phyloP scores from a whole-genome alignment of 176 grass and related monocot species.

The Dendrocalamus sinicus region DNA sequence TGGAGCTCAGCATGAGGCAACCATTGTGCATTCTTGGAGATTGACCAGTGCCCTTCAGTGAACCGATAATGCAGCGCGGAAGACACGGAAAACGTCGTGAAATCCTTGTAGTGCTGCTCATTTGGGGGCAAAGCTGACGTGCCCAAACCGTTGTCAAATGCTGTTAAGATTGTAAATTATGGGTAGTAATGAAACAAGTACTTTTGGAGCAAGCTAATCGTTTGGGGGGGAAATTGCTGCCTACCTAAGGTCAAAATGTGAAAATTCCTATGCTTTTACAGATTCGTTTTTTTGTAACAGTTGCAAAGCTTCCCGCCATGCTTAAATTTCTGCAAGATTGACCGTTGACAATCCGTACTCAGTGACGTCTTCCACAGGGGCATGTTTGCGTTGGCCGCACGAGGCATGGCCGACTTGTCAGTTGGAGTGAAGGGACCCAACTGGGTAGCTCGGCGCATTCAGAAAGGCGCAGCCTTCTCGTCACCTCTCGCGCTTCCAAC shows the following conservation, averaged over 20 bases:
- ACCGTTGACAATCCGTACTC: slow-evolving; percentile 7
- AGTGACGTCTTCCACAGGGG: neutral
- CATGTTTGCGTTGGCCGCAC: neutral
- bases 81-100: neutral
- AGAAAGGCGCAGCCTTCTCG: neutral
- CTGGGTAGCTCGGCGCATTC: neutral
- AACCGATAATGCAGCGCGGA: neutral
- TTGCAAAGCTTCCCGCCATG: neutral
- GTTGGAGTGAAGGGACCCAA: neutral
- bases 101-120: neutral
- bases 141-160: slow-evolving; percentile 15
- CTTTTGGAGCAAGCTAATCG: neutral
- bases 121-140: slow-evolving; percentile 26
- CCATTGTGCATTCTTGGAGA: slow-evolving; percentile 91
- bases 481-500: slow-evolving; percentile 52
- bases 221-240: neutral
- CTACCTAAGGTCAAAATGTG: neutral
- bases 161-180: slow-evolving; percentile 9
- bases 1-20: slow-evolving; percentile 97
- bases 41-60: slow-evolving; percentile 19
- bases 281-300: neutral
- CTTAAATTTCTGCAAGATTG: neutral
- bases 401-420: neutral
- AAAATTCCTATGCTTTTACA: neutral
- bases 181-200: neutral